Evolutionary conservation across 2,329 filamentous ascomycete species (phyloP).

Genomic region (Claviceps purpurea): DNA sequence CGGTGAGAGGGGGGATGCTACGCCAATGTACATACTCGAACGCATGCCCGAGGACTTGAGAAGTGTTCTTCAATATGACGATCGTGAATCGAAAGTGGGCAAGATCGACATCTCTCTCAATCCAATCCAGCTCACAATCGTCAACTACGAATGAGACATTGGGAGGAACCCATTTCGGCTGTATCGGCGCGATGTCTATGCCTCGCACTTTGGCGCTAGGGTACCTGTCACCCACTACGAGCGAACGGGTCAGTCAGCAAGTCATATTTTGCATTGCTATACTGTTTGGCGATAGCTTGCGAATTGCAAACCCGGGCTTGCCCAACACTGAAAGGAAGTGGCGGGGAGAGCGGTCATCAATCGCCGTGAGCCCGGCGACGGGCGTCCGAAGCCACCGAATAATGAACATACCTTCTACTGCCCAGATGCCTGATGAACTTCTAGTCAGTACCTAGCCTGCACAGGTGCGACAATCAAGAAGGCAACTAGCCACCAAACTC

Average conservation of each 20-base stretch:
- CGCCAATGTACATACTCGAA: slow-evolving; percentile 8
- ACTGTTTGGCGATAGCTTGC: too few relatives aligned
- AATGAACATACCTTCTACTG: slow-evolving; percentile 3
- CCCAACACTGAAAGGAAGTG: neutral
- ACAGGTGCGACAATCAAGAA: neutral
- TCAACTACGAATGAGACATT: slow-evolving; percentile 27
- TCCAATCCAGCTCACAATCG: slow-evolving; percentile 21
- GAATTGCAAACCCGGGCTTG: too few relatives aligned
- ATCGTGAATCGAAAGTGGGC: slow-evolving; percentile 17
- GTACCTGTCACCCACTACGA: slow-evolving; percentile 13
- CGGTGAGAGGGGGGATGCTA: neutral
- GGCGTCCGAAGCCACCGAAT: neutral
- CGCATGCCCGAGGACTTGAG: slow-evolving; percentile 8
- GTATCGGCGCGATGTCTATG: slow-evolving; percentile 26
- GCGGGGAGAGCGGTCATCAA: neutral
- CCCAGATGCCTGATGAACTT: slow-evolving; percentile 7
- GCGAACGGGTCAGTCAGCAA: neutral
- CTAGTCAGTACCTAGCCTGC: neutral
- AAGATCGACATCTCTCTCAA: slow-evolving; percentile 13
- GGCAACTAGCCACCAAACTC: neutral
- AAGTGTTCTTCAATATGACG: slow-evolving; percentile 9
- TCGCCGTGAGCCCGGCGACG: neutral
- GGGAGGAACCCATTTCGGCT: slow-evolving; percentile 26
- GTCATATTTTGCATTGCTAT: neutral
- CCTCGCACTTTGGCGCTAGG: slow-evolving; percentile 24